Percentiles rank a stretch among this genome's conserved stretches.
These are phyloP conservation scores for Tuber aestivum DNA, from an alignment of 495 filamentous ascomycete genomes.

Conservation along the genomic window DNA sequence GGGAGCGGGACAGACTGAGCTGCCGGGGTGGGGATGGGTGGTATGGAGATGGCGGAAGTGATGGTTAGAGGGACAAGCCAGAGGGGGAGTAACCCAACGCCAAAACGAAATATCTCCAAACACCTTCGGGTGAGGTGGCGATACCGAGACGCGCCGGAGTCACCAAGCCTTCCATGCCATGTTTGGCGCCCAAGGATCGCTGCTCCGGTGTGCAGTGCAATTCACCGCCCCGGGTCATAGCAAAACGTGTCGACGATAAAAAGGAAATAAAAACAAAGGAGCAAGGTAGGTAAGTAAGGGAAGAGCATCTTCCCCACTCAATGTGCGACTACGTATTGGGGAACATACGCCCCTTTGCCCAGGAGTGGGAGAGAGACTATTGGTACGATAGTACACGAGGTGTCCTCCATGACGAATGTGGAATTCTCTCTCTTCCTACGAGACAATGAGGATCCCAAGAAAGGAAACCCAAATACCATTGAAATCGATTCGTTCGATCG, in stretches of 20 bases:
- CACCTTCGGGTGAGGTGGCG: conserved; percentile 26
- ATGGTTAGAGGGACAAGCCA: conserved; percentile 1
- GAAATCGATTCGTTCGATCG: conserved; percentile 36
- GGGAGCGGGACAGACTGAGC: conserved; percentile 22
- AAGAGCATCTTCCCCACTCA: conserved; percentile 34
- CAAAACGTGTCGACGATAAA: conserved; percentile 11
- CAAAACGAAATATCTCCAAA: conserved; percentile 31
- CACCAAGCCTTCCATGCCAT: conserved; percentile 26
- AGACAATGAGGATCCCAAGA: conserved; percentile 14
- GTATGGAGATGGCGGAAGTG: conserved; percentile 1
- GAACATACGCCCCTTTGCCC: conserved; percentile 23
- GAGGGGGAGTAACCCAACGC: conserved; percentile 3
- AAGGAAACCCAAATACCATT: conserved; percentile 24
- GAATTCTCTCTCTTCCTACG: conserved; percentile 12
- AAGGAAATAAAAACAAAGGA: conserved; percentile 7
- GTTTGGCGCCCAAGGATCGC: conserved; percentile 18
- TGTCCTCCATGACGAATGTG: background rate
- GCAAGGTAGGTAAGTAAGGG: conserved; percentile 7
- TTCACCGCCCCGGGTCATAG: conserved; percentile 14
- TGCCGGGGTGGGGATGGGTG: conserved; percentile 4
- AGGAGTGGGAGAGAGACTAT: conserved; percentile 13
- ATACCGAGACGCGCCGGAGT: conserved; percentile 23
- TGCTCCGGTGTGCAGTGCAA: conserved; percentile 26
- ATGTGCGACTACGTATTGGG: conserved; percentile 21
- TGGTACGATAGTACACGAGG: background rate